These are phyloP conservation scores for Talaromyces verruculosus DNA, from an alignment of 2,329 filamentous ascomycete species.

Conservation along the genomic window DNA sequence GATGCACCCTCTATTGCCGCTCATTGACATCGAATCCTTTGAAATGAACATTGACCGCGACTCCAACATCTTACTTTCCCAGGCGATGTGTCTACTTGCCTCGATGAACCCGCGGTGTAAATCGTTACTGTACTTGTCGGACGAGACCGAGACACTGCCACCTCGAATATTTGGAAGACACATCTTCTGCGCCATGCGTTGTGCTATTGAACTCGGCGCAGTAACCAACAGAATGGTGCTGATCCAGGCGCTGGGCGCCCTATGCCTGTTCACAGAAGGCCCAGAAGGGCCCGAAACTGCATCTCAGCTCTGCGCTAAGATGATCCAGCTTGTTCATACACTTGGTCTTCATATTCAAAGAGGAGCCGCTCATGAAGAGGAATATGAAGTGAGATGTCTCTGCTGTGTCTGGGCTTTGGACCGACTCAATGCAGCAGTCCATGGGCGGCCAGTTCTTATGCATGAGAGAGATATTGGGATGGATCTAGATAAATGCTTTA, in stretches of 20 bases:
- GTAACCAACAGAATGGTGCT: constrained; percentile 52
- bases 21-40: constrained; percentile 43
- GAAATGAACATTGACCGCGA: constrained; percentile 26
- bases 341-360: constrained; percentile 54
- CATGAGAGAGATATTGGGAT: constrained; percentile 62
- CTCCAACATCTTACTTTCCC: constrained; percentile 45
- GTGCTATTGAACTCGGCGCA: constrained; percentile 26
- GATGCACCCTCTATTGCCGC: constrained; percentile 57
- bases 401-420: constrained; percentile 64
- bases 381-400: constrained; percentile 33
- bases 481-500: constrained; percentile 54
- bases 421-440: constrained; percentile 59
- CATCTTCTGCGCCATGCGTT: constrained; percentile 8
- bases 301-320: constrained; percentile 54
- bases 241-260: constrained; percentile 55
- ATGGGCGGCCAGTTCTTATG: constrained; percentile 60
- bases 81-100: constrained; percentile 58
- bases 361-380: background rate
- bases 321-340: constrained; percentile 59
- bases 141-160: background rate
- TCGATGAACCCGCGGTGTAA: constrained; percentile 52
- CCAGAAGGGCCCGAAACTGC: constrained; percentile 58
- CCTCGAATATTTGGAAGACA: constrained; percentile 13
- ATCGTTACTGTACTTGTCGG: constrained; percentile 38
- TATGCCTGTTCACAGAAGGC: constrained; percentile 61